Evolutionary conservation across 257 asterid genomes (phyloP).

Genomic region (Perilla frutescens): DNA sequence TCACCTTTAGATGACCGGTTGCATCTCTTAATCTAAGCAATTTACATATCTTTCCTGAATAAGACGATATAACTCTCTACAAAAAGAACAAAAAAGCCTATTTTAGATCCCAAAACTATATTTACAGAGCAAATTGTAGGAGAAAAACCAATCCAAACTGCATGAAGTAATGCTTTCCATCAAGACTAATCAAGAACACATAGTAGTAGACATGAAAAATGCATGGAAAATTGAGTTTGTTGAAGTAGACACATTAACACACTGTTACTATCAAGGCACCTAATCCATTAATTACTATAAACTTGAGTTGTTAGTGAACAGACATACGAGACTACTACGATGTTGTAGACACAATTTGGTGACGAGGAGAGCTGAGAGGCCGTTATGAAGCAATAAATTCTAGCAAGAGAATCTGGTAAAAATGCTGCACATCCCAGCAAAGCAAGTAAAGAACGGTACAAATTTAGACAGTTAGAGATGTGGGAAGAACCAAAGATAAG

Average conservation of each 20-base stretch:
- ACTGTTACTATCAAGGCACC: neutral
- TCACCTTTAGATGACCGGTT: conserved; percentile 55
- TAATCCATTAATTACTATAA: neutral
- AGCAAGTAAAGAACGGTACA: conserved; percentile 56
- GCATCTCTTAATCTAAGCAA: conserved; percentile 52
- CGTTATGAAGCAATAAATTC: conserved; percentile 54
- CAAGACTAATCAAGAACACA: neutral
- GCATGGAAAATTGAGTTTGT: neutral
- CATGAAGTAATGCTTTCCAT: neutral
- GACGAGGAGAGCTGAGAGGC: conserved; percentile 44
- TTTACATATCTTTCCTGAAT: conserved; percentile 59
- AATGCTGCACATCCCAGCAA: conserved; percentile 47
- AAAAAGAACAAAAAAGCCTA: conserved; percentile 25
- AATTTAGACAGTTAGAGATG: conserved; percentile 43
- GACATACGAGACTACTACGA: neutral
- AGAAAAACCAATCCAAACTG: neutral
- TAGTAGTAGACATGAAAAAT: neutral
- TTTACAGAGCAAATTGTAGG: neutral
- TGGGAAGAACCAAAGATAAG: conserved; percentile 55
- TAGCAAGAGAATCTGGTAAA: conserved; percentile 37
- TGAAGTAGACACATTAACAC: neutral
- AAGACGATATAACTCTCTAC: conserved; percentile 66
- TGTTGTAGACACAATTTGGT: conserved; percentile 3
- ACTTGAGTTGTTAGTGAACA: neutral
- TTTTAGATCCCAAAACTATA: neutral